A percentile compares a stretch with the other conserved stretches of the same genome.
phyloP scores from a whole-genome alignment of 1,139 yeast species.

The Pichia sp. region DNA sequence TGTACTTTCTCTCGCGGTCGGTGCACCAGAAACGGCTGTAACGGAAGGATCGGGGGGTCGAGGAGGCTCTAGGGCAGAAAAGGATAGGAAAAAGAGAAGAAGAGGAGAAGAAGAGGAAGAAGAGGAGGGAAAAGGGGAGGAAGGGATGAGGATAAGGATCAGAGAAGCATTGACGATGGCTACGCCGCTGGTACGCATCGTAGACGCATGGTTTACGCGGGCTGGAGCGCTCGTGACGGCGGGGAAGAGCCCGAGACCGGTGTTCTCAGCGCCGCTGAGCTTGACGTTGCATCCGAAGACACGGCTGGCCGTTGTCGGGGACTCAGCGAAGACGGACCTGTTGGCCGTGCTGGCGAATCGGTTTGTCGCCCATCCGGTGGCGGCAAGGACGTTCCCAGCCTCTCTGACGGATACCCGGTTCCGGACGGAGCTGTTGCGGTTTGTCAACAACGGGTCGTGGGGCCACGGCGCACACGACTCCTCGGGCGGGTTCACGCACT shows the following conservation, averaged over 20 bases:
- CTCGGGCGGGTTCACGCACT: slow-evolving; percentile 47
- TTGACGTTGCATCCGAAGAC: slow-evolving; percentile 33
- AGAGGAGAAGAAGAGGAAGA: too few relatives aligned
- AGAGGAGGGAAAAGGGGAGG: too few relatives aligned
- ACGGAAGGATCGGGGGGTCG: too few relatives aligned
- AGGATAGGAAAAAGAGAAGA: too few relatives aligned
- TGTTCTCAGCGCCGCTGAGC: slow-evolving; percentile 28
- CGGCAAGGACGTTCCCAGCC: slow-evolving; percentile 51
- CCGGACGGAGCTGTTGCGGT: slow-evolving; percentile 53
- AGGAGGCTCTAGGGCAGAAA: too few relatives aligned
- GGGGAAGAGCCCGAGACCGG: slow-evolving; percentile 11
- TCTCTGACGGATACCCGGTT: slow-evolving; percentile 36
- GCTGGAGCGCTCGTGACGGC: background rate
- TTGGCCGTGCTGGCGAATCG: slow-evolving; percentile 42
- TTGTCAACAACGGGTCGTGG: slow-evolving; percentile 50
- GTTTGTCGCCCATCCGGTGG: slow-evolving; percentile 49
- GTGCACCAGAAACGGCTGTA: too few relatives aligned
- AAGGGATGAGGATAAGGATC: too few relatives aligned
- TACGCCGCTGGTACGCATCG: slow-evolving; percentile 7
- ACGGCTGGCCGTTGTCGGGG: slow-evolving; percentile 51
- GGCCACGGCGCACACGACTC: slow-evolving; percentile 33
- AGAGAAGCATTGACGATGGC: too few relatives aligned
- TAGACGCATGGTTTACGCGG: slow-evolving; percentile 13
- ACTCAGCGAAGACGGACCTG: slow-evolving; percentile 39
- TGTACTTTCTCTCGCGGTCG: too few relatives aligned